Percentiles rank a stretch among this genome's conserved stretches.
phyloP scores from a whole-genome alignment of 805 yeast species.

The Starmerella tilneyi region DNA sequence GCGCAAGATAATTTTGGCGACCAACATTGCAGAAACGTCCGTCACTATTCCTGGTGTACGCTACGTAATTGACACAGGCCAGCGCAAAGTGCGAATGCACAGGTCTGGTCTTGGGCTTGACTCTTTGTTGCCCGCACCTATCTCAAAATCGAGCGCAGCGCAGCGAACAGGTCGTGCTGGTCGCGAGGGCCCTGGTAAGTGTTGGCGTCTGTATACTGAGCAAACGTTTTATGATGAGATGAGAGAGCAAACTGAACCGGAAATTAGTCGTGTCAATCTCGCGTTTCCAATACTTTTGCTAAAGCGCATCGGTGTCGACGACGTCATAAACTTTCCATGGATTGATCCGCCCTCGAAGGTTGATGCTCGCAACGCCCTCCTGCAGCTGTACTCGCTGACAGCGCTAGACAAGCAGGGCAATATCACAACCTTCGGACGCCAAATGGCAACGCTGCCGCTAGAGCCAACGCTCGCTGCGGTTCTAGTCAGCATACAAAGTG shows the following conservation, averaged over 20 bases:
- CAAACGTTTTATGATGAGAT: slow-evolving; percentile 45
- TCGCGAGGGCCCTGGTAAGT: slow-evolving; percentile 87
- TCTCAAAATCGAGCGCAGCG: slow-evolving; percentile 86
- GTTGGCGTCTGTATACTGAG: slow-evolving; percentile 75
- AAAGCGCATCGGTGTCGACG: slow-evolving; percentile 72
- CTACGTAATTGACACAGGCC: slow-evolving; percentile 86
- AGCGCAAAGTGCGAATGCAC: slow-evolving; percentile 91
- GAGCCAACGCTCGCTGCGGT: slow-evolving; percentile 90
- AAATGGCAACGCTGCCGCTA: slow-evolving; percentile 81
- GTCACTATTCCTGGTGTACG: slow-evolving; percentile 90
- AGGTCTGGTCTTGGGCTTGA: slow-evolving; percentile 84
- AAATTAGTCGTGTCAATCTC: slow-evolving; percentile 76
- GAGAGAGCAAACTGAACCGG: slow-evolving; percentile 81
- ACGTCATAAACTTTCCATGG: slow-evolving; percentile 84
- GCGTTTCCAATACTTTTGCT: slow-evolving; percentile 74
- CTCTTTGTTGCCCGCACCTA: slow-evolving; percentile 83
- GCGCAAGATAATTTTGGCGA: slow-evolving; percentile 80
- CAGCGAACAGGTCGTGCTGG: slow-evolving; percentile 99
- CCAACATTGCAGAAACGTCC: slow-evolving; percentile 97
- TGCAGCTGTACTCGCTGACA: slow-evolving; percentile 63
- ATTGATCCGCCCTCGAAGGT: slow-evolving; percentile 79
- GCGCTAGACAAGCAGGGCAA: slow-evolving; percentile 71
- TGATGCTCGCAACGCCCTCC: slow-evolving; percentile 63
- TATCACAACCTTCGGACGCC: slow-evolving; percentile 67
- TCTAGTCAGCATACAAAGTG: slow-evolving; percentile 54